These are phyloP conservation scores for Boletus huronensis DNA, from an alignment of 768 basidiomycete species.

Conservation along the genomic window DNA sequence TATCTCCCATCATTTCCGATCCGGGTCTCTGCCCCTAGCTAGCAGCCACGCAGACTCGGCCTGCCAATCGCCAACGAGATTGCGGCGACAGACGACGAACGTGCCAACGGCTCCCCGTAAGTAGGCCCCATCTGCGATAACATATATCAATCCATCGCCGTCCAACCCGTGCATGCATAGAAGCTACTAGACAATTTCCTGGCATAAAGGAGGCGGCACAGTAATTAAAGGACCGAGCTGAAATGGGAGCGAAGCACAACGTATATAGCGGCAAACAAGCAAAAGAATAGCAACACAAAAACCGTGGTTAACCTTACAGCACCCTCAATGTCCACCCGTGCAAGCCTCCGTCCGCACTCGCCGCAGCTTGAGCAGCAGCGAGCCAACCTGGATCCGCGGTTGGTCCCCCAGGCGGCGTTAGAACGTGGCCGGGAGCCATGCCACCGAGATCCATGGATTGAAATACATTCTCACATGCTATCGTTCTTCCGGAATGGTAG, in stretches of 20 bases:
- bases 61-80: conserved; percentile 10
- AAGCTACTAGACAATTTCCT: conserved; percentile 11
- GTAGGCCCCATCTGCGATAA: conserved; percentile 14
- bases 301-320: conserved; percentile 44
- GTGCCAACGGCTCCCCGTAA: no score
- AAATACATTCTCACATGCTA: conserved; percentile 80
- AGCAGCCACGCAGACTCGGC: no score
- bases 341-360: conserved; percentile 59
- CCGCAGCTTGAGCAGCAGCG: conserved; percentile 68
- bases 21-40: not conserved
- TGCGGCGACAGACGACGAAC: conserved; percentile 21
- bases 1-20: conserved; percentile 4
- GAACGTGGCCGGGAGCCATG: conserved; percentile 42
- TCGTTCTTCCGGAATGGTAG: conserved; percentile 82
- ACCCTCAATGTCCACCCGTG: conserved; percentile 80
- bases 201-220: not conserved
- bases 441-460: conserved; percentile 60
- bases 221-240: conserved; percentile 4
- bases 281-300: conserved; percentile 26
- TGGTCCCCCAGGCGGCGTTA: conserved; percentile 41
- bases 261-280: conserved; percentile 28
- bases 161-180: not conserved
- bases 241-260: conserved; percentile 18
- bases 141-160: conserved; percentile 18
- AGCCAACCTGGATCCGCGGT: conserved; percentile 66